Base-by-base conservation (phyloP, 1,284 basidiomycete species). In the Ustilago nuda region DNA sequence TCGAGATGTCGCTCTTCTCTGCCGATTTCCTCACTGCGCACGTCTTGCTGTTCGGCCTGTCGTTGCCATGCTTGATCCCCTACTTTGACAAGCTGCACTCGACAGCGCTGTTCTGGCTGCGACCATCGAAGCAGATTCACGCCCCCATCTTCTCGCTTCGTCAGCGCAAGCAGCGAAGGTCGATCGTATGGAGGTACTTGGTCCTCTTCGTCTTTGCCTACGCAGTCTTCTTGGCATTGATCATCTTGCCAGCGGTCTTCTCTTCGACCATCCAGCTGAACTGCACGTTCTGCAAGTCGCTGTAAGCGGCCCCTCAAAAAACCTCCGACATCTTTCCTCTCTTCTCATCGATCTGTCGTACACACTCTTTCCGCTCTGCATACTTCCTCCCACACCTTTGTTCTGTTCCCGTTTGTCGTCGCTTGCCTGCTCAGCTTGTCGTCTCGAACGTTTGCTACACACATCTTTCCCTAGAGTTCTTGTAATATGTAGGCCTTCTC, bases 151-250 rank as follows among this genome's bases (percentile, higher is more conserved):
- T 94, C 69, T 83, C 81, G 57, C 73, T 85, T 19, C 79, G 84
- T n/a, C 84, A 85, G 60, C 69, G 84, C 17, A 80, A 80, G 56
- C 84, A 85, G 75, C 75, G 84, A 46, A 72, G 84, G 52, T 80
- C 77, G 61, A 85, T 85, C 50, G 82, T 87, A 64, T 85, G 91
- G 67, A 86, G 92, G 68, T 95, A 95, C 87, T 87, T 93, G 43
- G 76, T 95, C 64, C 89, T 98, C 45, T 99, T 97, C 88, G 82
- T 94, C 52, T 73, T 91, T 65, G 89, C 92, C 72, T 90, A 95
- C 78, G 90, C 89, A 63, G 83, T 92, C 76, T 94, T 98, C 84
- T 89, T 91, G 51, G 92, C 91, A 36, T 89, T 98, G 50, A 87
- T 87, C 72, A 76, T 83, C 37, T 69, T 87, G 58, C 86, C 75